Base-by-base conservation (phyloP, 2,329 filamentous ascomycete genomes). In the Gaeumannomyces sp. region DNA sequence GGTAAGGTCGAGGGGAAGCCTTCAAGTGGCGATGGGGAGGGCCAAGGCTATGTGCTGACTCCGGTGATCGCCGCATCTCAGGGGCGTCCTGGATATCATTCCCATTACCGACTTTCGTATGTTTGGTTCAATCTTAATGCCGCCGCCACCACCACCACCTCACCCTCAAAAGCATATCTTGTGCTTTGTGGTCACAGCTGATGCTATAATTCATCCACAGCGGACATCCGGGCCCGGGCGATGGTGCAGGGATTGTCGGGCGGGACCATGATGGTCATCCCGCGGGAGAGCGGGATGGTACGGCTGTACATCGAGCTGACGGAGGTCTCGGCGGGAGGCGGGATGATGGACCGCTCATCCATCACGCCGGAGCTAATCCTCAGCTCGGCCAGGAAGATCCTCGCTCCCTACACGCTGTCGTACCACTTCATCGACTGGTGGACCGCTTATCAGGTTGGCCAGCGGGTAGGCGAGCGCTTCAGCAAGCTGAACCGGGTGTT, bases 321-420 rank as follows among this genome's bases (percentile, higher is more conserved):
- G 66, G 64, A 78, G 70, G 65, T 73, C 28, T 29, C 27, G 6
- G 50, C 57, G 7, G 74, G 79, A 69, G 70, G 77, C 60, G 76
- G 79, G 1, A 79, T 81, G 62, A 78, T 85, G 6, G 85, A 89
- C 68, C 78, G 85, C 19, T 84, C 82, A 25, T 83, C 85, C 68
- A 87, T 91, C 70, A 90, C 81, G 0, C 85, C 86, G 0, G 82
- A 89, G 1, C 74, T 82, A 1, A 88, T 93, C 64, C 79, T 91
- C 60, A 76, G 81, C 60, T 80, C 84, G 0, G 89, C 89, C 0
- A 83, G 87, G 71, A 82, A 79, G 65, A 92, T 89, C 61, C 77
- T 93, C 29, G 76, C 77, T 0, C 90, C 90, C 0, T 93, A 91
- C 72, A 87, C 80, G 38, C 75, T 93, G 2, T 80, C 81, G 0